Evolutionary conservation across 1,284 basidiomycete species (phyloP).

Genomic region (Takashimella koratensis): DNA sequence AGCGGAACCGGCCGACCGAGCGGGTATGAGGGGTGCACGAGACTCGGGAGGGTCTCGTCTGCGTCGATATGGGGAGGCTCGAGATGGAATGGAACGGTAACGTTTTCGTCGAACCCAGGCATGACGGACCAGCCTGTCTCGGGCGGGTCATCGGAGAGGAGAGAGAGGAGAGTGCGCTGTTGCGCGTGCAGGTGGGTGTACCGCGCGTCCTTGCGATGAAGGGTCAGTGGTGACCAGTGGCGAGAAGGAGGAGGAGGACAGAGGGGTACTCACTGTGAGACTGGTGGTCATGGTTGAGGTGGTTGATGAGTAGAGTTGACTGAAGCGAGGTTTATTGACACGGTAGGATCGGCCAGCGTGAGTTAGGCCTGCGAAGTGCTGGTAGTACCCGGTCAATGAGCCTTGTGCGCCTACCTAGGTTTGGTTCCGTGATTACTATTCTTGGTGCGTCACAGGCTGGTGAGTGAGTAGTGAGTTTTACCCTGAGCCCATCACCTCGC

Average conservation of each 20-base stretch:
- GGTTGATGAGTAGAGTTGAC: background rate
- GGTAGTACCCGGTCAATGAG: no score
- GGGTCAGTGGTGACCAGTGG: background rate
- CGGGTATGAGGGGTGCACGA: conserved; percentile 41
- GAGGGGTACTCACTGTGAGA: conserved; percentile 22
- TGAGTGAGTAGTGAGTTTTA: no score
- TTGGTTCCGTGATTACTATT: no score
- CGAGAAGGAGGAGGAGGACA: background rate
- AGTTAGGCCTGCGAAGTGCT: no score
- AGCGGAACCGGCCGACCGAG: conserved; percentile 26
- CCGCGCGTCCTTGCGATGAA: conserved; percentile 35
- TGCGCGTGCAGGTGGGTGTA: conserved; percentile 43
- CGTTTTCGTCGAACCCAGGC: conserved; percentile 44
- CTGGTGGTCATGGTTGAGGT: conserved; percentile 24
- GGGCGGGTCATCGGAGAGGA: conserved; percentile 37
- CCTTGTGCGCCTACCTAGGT: no score
- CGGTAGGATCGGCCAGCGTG: no score
- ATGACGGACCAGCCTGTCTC: conserved; percentile 44
- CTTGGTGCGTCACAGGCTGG: no score
- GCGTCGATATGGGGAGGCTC: conserved; percentile 36
- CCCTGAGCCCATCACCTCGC: no score
- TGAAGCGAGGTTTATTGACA: no score
- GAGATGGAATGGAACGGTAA: conserved; percentile 23
- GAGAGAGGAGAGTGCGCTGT: conserved; percentile 26
- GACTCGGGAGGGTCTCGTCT: conserved; percentile 41